These are phyloP conservation scores for Cenchrus fungigraminus DNA, from an alignment of 176 grass and related monocot species.

Conservation along the genomic window DNA sequence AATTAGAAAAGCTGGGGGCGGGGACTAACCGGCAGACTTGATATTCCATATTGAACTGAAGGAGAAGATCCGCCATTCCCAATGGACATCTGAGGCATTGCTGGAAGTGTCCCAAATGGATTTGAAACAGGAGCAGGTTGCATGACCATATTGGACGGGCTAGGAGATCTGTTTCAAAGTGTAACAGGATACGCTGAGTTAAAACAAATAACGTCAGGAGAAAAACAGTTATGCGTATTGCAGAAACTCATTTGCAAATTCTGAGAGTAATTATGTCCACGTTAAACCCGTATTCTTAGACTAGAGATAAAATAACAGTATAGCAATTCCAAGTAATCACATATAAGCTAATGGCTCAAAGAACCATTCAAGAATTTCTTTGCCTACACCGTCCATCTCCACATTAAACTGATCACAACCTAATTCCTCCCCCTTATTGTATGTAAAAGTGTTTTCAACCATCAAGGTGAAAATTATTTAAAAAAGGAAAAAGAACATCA, in stretches of 20 bases:
- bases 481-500: conserved; percentile 28
- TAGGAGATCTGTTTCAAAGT: conserved; percentile 53
- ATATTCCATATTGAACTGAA: conserved; percentile 97
- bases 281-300: conserved; percentile 9
- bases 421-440: neutral
- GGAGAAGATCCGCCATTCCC: conserved; percentile 76
- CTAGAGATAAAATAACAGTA: conserved; percentile 1
- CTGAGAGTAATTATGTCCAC: neutral
- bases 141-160: conserved; percentile 72
- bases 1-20: conserved; percentile 26
- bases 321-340: neutral
- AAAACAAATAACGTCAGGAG: neutral
- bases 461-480: neutral
- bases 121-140: conserved; percentile 73
- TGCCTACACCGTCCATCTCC: neutral
- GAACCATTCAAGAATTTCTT: conserved; percentile 26
- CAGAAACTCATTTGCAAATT: neutral
- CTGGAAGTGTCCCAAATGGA: conserved; percentile 88
- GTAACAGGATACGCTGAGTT: conserved; percentile 30
- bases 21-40: conserved; percentile 79
- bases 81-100: conserved; percentile 97
- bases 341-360: conserved; percentile 30
- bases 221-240: neutral
- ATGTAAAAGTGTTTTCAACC: neutral
- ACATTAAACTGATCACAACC: conserved; percentile 15